Base-by-base conservation (phyloP, 208 protist genomes). In the Crithidia expoeki region DNA sequence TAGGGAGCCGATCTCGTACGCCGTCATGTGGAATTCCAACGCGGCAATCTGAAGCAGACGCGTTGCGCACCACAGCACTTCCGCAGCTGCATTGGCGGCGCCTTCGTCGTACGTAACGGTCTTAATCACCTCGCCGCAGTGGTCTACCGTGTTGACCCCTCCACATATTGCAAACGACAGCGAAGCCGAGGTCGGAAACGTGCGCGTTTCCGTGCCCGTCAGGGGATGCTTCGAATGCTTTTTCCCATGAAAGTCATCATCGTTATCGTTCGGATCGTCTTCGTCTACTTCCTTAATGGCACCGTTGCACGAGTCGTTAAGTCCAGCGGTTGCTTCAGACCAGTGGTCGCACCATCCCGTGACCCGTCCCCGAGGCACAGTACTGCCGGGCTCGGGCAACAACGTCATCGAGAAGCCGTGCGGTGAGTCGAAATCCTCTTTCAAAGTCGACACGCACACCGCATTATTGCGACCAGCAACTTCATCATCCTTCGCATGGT, bases 31-130 rank as follows among this genome's bases (percentile, higher is more conserved):
- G 57, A 79, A 87, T 69, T 87, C 72, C 19, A 88, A 59, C n/a
- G 81, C 82, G 0, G 81, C 81, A 9, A 86, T 78, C 56, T 87
- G 82, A 32, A 90, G 51, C 25, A 90, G 65, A 25, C 73, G 73
- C 52, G 85, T 90, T 28, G 81, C 81, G 71, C 81, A 87, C 23
- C 58, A 62, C 44, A 87, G 53, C 25, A 85, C 47, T 17, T 87
- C 81, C 16, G 77, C 81, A 2, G 85, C 85, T 2, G 73, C 76
- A 28, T 79, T 64, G 9, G 76, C 81, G 12, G 58, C 62, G 21
- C 70, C 70, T 30, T 27, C 59, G 36, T 83, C 78, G 33, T 73
- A 65, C n/a, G 52, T 74, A 28, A 63, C 40, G 46, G 66, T 42
- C 42, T 33, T 52, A 17, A 6, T 14, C 44, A 32, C 9, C 44